A percentile compares a stretch with the other conserved stretches of the same genome.
These are phyloP conservation scores for Clarireedia hainanense DNA, from an alignment of 2,329 filamentous ascomycete species.

Conservation along the genomic window DNA sequence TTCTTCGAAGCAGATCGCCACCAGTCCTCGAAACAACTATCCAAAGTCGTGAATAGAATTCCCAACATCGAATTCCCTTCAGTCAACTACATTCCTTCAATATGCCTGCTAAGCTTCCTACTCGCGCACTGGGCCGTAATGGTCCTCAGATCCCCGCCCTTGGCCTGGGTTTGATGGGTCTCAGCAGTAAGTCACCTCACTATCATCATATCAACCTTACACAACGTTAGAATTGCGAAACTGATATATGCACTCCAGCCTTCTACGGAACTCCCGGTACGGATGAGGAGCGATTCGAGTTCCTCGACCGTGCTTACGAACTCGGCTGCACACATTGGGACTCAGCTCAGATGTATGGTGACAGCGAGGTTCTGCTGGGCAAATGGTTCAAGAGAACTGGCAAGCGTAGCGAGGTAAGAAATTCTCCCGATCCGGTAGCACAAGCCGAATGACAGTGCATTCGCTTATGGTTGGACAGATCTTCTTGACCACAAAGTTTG, in stretches of 20 bases:
- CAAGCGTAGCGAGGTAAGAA: conserved; percentile 6
- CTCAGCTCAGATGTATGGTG: conserved; percentile 24
- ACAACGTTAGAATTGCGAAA: neutral
- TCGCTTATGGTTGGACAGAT: conserved; percentile 23
- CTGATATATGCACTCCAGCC: neutral
- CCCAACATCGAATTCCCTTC: neutral
- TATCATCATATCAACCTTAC: neutral
- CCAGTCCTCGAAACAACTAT: neutral
- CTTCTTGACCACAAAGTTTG: conserved; percentile 36
- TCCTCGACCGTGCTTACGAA: conserved; percentile 33
- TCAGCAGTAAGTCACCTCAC: conserved; percentile 1
- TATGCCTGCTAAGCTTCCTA: conserved; percentile 12
- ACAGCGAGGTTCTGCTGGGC: conserved; percentile 39
- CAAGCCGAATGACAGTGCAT: conserved; percentile 30
- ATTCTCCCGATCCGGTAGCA: neutral
- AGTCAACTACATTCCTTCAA: neutral
- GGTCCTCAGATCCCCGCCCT: conserved; percentile 12
- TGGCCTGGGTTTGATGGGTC: conserved; percentile 13
- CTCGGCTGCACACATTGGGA: conserved; percentile 32
- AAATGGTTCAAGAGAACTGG: conserved; percentile 37
- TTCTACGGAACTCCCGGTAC: conserved; percentile 27
- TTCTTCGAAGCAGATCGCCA: neutral
- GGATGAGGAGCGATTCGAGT: conserved; percentile 30
- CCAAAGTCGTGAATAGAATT: neutral
- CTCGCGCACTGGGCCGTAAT: conserved; percentile 8